These are phyloP conservation scores for Hypoxylon lienhwacheense DNA, from an alignment of 495 filamentous ascomycete species.

Conservation along the genomic window DNA sequence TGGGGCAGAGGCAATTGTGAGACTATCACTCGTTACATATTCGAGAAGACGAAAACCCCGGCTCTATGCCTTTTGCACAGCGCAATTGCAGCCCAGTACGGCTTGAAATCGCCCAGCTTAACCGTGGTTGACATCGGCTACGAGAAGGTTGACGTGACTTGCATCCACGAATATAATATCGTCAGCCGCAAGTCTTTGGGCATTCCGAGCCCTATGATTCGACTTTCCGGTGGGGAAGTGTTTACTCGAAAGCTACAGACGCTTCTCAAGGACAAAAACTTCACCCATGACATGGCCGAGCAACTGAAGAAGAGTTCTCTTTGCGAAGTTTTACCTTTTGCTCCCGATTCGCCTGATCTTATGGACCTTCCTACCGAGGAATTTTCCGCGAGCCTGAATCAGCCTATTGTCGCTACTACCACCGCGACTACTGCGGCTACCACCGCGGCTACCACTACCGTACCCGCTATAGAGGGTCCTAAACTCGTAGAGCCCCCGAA, in stretches of 20 bases:
- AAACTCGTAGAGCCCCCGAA: conserved; percentile 39
- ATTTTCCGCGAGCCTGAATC: conserved; percentile 58
- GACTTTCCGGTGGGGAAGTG: conserved; percentile 80
- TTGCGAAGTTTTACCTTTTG: conserved; percentile 81
- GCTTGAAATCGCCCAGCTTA: conserved; percentile 72
- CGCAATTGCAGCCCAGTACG: conserved; percentile 79
- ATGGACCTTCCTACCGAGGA: conserved; percentile 63
- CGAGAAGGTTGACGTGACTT: conserved; percentile 88
- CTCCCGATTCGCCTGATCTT: conserved; percentile 56
- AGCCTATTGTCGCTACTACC: conserved; percentile 48
- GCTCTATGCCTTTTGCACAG: conserved; percentile 85
- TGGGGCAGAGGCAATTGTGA: conserved; percentile 87
- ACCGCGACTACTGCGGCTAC: too few relatives aligned
- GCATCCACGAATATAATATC: conserved; percentile 75
- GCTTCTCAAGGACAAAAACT: conserved; percentile 68
- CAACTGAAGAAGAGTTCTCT: conserved; percentile 87
- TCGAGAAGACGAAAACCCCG: conserved; percentile 94
- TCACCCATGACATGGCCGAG: conserved; percentile 88
- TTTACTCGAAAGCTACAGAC: conserved; percentile 77
- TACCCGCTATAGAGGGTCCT: conserved; percentile 37
- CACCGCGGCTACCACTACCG: too few relatives aligned
- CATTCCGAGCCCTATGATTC: conserved; percentile 54
- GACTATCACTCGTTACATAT: conserved; percentile 83
- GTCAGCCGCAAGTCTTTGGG: conserved; percentile 46
- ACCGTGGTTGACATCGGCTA: conserved; percentile 88